These are phyloP conservation scores for Phanerochaete carnosa DNA, from an alignment of 768 basidiomycete species.

Conservation along the genomic window DNA sequence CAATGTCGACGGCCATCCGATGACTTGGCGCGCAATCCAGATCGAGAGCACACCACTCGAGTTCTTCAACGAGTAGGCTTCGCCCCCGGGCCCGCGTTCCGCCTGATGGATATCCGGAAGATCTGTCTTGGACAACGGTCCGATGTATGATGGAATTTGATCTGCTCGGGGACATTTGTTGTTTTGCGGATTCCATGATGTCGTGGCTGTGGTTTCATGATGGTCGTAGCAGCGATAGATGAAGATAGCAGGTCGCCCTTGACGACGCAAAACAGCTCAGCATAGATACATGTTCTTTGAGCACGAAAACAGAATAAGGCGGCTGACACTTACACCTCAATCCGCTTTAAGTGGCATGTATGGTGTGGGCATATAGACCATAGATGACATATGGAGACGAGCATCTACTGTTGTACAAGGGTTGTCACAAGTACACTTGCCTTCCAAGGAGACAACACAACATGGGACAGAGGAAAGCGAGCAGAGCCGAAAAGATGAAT, in stretches of 20 bases:
- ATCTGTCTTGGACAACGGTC: not conserved
- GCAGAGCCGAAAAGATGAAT: not conserved
- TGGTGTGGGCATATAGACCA: conserved; percentile 1
- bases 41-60: conserved; percentile 53
- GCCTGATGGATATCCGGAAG: not conserved
- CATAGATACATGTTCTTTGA: not conserved
- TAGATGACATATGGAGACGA: conserved; percentile 6
- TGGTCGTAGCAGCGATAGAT: not conserved
- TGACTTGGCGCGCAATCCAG: conserved; percentile 65
- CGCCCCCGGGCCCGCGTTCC: not conserved
- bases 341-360: not conserved
- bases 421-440: conserved; percentile 12
- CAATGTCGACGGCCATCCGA: conserved; percentile 36
- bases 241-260: not conserved
- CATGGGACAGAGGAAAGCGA: conserved; percentile 2
- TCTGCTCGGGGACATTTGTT: not conserved
- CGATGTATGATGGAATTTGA: not conserved
- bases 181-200: no score
- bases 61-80: conserved; percentile 61
- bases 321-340: not conserved
- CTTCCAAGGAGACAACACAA: conserved; percentile 4
- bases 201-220: not conserved
- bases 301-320: not conserved
- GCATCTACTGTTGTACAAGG: conserved; percentile 10
- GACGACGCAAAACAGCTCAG: not conserved